Conservation (phyloP, 768 basidiomycete genomes). For the Auricularia sp. region DNA sequence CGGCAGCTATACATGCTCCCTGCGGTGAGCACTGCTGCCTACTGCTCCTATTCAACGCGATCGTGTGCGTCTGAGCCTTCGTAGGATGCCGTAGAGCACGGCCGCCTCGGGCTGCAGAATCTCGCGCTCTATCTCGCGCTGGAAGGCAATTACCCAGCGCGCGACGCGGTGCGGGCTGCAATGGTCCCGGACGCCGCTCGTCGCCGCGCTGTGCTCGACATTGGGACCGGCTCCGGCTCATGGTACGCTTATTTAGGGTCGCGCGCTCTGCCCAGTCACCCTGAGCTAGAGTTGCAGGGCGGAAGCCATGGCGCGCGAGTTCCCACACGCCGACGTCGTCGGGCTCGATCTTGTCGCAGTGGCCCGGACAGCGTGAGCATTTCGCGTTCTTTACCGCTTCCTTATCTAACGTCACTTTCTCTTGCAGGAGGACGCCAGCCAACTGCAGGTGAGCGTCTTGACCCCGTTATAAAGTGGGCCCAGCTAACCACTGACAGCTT, state of each 20-base stretch:
- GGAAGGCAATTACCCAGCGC: slow-evolving; percentile 6
- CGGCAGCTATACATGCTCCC: neutral
- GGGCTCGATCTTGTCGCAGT: slow-evolving; percentile 10
- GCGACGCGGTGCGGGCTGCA: slow-evolving; percentile 5
- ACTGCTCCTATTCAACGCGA: neutral
- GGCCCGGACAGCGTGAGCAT: neutral
- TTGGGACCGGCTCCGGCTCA: slow-evolving; percentile 9
- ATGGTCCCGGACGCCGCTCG: slow-evolving; percentile 5
- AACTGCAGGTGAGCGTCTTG: neutral
- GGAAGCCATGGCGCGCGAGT: slow-evolving; percentile 9
- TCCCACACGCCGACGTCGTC: slow-evolving; percentile 10
- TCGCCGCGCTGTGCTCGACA: slow-evolving; percentile 7
- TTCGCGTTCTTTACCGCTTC: neutral
- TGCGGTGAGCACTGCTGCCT: neutral
- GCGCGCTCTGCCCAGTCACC: neutral
- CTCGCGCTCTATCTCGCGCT: slow-evolving; percentile 2
- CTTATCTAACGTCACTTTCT: neutral
- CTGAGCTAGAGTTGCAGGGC: slow-evolving; percentile 4
- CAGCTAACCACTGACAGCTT: neutral
- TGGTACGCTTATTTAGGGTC: slow-evolving; percentile 3
- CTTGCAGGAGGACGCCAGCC: neutral
- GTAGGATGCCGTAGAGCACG: slow-evolving; percentile 6
- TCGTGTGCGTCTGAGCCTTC: neutral
- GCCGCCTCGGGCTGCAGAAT: slow-evolving; percentile 6
- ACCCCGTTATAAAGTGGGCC: neutral